Evolutionary conservation across 305 asterid genomes (phyloP).

Genomic region (Plantago rigida): DNA sequence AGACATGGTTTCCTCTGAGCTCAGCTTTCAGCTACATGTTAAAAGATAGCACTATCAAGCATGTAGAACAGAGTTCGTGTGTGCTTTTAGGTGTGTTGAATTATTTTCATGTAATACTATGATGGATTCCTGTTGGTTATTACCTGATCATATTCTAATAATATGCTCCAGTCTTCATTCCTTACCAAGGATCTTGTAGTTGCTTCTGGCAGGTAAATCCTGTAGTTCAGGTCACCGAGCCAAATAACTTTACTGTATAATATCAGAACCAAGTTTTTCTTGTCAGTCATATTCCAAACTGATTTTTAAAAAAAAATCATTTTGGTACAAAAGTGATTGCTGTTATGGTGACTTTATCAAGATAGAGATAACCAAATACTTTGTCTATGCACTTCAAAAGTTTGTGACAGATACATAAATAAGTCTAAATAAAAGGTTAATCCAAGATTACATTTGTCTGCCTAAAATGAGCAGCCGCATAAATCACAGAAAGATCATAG

Average conservation of each 20-base stretch:
- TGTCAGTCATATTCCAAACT: slow-evolving; percentile 4
- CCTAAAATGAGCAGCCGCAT: background rate
- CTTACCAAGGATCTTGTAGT: slow-evolving; percentile 47
- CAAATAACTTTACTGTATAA: slow-evolving; percentile 49
- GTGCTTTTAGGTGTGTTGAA: slow-evolving; percentile 13
- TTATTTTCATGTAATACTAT: slow-evolving; percentile 8
- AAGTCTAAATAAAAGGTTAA: background rate
- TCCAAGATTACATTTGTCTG: background rate
- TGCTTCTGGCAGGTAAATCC: slow-evolving; percentile 49
- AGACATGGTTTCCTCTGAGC: slow-evolving; percentile 42
- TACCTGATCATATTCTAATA: slow-evolving; percentile 60
- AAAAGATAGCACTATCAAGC: slow-evolving; percentile 24
- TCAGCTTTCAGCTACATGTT: slow-evolving; percentile 51
- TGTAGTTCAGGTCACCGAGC: slow-evolving; percentile 67
- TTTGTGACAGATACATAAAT: background rate
- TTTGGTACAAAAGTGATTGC: background rate
- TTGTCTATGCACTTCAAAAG: background rate
- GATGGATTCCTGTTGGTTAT: slow-evolving; percentile 16
- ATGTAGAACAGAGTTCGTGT: slow-evolving; percentile 16
- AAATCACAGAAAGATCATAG: slow-evolving; percentile 3
- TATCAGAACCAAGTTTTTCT: slow-evolving; percentile 18
- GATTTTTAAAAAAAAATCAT: background rate
- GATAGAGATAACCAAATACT: background rate
- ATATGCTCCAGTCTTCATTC: slow-evolving; percentile 42
- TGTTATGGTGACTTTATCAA: background rate